phyloP scores from a whole-genome alignment of 2,329 filamentous ascomycete genomes.

The Phaeoacremonium minimum region DNA sequence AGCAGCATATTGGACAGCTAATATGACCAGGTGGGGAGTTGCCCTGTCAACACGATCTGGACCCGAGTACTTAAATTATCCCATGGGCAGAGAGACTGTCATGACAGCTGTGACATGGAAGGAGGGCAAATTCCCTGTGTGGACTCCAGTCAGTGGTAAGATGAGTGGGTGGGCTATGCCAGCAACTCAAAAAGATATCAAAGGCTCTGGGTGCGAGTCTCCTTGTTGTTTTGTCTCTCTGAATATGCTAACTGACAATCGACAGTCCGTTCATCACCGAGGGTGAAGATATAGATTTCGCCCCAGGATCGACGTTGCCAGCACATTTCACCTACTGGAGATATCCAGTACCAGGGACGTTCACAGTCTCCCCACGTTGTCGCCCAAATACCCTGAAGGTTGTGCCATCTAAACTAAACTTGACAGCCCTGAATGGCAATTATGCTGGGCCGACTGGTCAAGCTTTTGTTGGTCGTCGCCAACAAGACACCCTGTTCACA shows the following conservation, averaged over 20 bases:
- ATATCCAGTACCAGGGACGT: conserved; percentile 40
- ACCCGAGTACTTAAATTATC: conserved; percentile 28
- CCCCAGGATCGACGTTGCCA: conserved; percentile 36
- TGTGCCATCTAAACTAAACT: conserved; percentile 42
- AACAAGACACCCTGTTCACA: conserved; percentile 50
- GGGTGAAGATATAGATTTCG: conserved; percentile 22
- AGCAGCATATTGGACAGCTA: too few relatives aligned
- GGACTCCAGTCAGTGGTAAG: conserved; percentile 25
- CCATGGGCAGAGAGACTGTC: conserved; percentile 39
- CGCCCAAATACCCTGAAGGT: conserved; percentile 40
- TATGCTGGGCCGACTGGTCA: conserved; percentile 40
- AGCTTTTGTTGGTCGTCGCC: conserved; percentile 53
- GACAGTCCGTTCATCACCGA: conserved; percentile 18
- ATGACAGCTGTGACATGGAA: conserved; percentile 33
- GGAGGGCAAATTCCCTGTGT: conserved; percentile 25
- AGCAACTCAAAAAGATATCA: conserved; percentile 9
- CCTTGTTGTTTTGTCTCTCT: conserved; percentile 7
- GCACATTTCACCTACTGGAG: conserved; percentile 54
- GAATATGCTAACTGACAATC: conserved; percentile 9
- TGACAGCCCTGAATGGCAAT: conserved; percentile 48
- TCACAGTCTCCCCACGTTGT: conserved; percentile 35
- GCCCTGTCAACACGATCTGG: conserved; percentile 35
- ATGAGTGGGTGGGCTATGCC: conserved; percentile 17
- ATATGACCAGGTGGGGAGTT: conserved; percentile 31
- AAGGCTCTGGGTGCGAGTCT: conserved; percentile 12